A percentile compares a stretch with the other conserved stretches of the same genome.
Evolutionary conservation across 1,139 yeast species (phyloP).

Genomic region (Debaryomyces sp.): DNA sequence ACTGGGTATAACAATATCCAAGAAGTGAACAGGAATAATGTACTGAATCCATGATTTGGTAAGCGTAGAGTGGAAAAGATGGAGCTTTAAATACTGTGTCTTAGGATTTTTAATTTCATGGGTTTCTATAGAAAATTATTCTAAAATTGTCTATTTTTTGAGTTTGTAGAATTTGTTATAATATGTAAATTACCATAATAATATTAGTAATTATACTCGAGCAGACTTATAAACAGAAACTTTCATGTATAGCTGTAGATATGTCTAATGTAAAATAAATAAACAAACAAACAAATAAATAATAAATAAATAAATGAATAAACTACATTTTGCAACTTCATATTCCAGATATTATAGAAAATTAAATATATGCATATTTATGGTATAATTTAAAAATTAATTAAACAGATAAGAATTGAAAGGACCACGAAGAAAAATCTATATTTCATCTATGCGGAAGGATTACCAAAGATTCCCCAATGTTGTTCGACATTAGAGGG

Average conservation of each 20-base stretch:
- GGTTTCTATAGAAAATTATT: neutral
- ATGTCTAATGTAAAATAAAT: neutral
- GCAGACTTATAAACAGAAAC: too few relatives aligned
- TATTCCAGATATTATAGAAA: neutral
- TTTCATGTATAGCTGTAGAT: too few relatives aligned
- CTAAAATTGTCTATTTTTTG: neutral
- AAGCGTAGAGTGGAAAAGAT: too few relatives aligned
- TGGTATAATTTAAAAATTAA: conserved; percentile 1
- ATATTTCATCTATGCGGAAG: conserved; percentile 16
- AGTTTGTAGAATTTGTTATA: neutral
- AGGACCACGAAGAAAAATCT: neutral
- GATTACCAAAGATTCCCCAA: conserved; percentile 63
- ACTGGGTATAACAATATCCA: neutral
- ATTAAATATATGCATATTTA: neutral
- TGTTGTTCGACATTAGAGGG: conserved; percentile 65
- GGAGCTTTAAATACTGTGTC: too few relatives aligned
- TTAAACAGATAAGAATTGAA: neutral
- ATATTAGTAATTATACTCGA: too few relatives aligned
- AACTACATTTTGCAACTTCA: neutral
- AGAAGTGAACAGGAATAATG: neutral
- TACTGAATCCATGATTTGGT: too few relatives aligned
- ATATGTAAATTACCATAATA: neutral
- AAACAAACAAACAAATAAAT: too few relatives aligned
- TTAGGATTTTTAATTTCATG: too few relatives aligned
- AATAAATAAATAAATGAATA: too few relatives aligned